Base-by-base conservation (phyloP, 805 yeast species). In the Kodamaea leandrae region DNA sequence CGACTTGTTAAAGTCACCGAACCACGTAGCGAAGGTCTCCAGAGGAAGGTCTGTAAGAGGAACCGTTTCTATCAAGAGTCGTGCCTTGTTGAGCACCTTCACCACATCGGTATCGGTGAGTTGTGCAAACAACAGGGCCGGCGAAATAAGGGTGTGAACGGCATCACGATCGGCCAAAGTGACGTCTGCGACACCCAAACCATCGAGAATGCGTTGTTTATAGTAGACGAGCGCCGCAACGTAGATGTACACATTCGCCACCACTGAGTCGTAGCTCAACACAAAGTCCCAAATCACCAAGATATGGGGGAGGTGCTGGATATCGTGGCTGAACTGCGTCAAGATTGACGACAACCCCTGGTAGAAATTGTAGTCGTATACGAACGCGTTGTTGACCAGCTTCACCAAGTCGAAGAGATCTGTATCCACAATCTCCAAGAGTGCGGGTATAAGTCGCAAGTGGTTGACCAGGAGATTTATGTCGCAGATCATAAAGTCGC, bases 401-500 rank as follows among this genome's bases (percentile, higher is more conserved):
- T 72, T 70, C 6, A 71, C 42, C 3, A 64, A 45, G 13, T 61
- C 66, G 10, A 80, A 68, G 14, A 74, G 51, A 3, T 60, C 56
- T 1, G 48, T 58, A 49, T 87, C 95, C 2, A 69, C 61, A 2
- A 53, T 49, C 18, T 64, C 66, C 4, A 88, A 45, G 2, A 90
- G 51, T 3, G 76, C 72, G 0, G 95, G 89, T 3, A 93, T 76
- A 15, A 90, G 59, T 14, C 65, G 60, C 43, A 89, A 63, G 42
- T 86, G 89, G 39, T 74, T 76, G 8, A 87, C 60, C 1, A 96
- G 74, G 6, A 85, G 76, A 19, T 75, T 73, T 29, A 91, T 71
- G 16, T 79, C 74, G 4, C 82, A 75, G 59, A 86, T 71, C 95
- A 91, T 84, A 57, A 80, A 93, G 61, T 91, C 99, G 36, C 98